Base-by-base conservation (phyloP, 495 filamentous ascomycete species). In the Annulohypoxylon moriforme region DNA sequence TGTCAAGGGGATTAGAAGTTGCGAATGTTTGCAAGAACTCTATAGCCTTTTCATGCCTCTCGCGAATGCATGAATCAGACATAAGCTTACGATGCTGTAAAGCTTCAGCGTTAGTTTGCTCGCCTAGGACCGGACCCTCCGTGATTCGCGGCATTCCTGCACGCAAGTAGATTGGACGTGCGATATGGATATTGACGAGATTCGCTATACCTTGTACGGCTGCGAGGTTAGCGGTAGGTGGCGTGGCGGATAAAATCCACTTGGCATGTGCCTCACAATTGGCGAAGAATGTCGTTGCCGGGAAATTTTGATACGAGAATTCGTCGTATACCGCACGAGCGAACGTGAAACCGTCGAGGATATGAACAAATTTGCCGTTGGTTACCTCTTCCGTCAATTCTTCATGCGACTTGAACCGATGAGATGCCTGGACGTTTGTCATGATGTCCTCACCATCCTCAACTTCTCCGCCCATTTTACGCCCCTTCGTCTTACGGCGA, bases 191-290 rank as follows among this genome's bases (percentile, higher is more conserved):
- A 4, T 85, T 84, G 3, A 93, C 58, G 18, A 89, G 80, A 0
- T 76, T 72, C 1, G 87, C 88, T 33, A 91, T 87, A 3, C 76
- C 79, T 47, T 89, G 89, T 22, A 92, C 77, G 55, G 91, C 88
- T 11, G 81, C 80, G 60, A 92, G 88, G 44, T 86, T 84, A 4
- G 78, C 78, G 0, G 91, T 75, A 1, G 81, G 81, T 0, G 90
- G 91, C 1, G 91, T 93, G 2, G 87, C 91, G 0, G 90, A 92
- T 0, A 93, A 77, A 22, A 91, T 80, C 91, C 91, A 93, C 61
- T 86, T 87, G 9, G 85, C 85, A 49, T 81, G 79, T 25, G 87
- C 83, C 5, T 82, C 64, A 0, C 89, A 69, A 11, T 77, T 67
- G 25, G 67, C 61, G 24, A 81, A 68, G 64, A 84, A 82, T n/a